These are phyloP conservation scores for Boletus rufocinnamomeus DNA, from an alignment of 768 basidiomycete genomes.

Conservation along the genomic window DNA sequence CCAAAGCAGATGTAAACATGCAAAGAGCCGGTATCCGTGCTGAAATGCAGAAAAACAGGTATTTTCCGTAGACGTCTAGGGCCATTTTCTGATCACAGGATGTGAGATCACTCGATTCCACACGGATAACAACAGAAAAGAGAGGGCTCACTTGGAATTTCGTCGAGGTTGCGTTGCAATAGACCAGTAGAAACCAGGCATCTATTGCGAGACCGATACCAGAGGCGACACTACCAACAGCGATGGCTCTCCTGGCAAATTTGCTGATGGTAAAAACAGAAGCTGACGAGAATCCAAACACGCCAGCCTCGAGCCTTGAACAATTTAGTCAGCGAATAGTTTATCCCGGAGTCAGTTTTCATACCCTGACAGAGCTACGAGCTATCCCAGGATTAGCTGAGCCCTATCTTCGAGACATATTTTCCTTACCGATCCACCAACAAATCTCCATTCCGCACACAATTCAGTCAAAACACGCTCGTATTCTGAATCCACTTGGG, in stretches of 20 bases:
- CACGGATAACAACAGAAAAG: not conserved
- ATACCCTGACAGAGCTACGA: conserved; percentile 62
- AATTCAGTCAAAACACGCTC: conserved; percentile 51
- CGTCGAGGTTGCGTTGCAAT: conserved; percentile 51
- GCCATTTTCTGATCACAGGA: conserved; percentile 32
- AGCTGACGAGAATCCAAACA: conserved; percentile 62
- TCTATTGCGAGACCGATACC: conserved; percentile 65
- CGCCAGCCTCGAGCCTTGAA: conserved; percentile 48
- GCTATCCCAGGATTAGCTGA: conserved; percentile 35
- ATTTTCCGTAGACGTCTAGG: conserved; percentile 56
- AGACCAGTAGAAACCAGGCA: conserved; percentile 66
- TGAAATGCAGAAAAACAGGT: conserved; percentile 70
- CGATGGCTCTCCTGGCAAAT: conserved; percentile 52
- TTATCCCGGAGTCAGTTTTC: conserved; percentile 14
- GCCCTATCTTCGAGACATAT: not conserved
- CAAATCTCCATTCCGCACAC: conserved; percentile 63
- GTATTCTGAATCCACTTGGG: conserved; percentile 44
- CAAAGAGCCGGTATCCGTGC: conserved; percentile 64
- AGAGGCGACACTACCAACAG: conserved; percentile 57
- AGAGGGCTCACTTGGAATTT: conserved; percentile 54
- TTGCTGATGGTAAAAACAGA: conserved; percentile 51
- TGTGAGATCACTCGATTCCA: not conserved
- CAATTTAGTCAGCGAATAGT: conserved; percentile 1
- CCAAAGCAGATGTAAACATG: conserved; percentile 55
- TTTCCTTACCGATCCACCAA: conserved; percentile 56